Percentiles rank a stretch among this genome's conserved stretches.
Evolutionary conservation across 164 flowering plant species (phyloP).

Genomic region (Magnolia sinica): DNA sequence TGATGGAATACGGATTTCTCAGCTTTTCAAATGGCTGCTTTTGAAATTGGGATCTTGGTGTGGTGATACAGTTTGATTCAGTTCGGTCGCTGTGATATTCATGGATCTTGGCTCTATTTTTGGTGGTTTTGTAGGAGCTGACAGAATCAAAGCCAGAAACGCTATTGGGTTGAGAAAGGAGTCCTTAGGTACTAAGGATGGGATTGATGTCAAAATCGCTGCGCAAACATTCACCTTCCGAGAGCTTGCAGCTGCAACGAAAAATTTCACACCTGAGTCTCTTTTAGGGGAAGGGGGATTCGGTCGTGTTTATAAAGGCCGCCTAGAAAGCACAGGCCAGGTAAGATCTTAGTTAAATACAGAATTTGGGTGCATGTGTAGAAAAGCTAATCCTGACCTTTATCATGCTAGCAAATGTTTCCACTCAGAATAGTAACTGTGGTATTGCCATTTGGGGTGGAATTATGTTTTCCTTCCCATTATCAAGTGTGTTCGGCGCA

Average conservation of each 20-base stretch:
- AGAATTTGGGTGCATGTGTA: background rate
- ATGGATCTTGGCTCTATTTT: background rate
- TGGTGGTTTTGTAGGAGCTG: conserved; percentile 25
- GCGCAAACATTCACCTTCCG: conserved; percentile 35
- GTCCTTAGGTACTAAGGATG: conserved; percentile 19
- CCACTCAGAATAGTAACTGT: no score
- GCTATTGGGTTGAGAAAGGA: conserved; percentile 20
- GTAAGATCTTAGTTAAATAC: conserved; percentile 12
- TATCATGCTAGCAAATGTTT: no score
- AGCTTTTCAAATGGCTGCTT: background rate
- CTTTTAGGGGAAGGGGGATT: conserved; percentile 43
- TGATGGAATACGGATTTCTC: background rate
- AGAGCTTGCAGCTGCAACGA: conserved; percentile 42
- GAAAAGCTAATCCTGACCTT: background rate
- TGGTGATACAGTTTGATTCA: background rate
- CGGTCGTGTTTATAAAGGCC: conserved; percentile 40
- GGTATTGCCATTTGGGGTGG: no score
- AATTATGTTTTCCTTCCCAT: no score
- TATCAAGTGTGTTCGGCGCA: no score
- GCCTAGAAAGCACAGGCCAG: conserved; percentile 36
- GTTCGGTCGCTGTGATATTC: background rate
- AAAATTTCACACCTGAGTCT: conserved; percentile 31
- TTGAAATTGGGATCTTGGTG: background rate
- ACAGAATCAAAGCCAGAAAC: conserved; percentile 25
- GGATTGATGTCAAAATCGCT: conserved; percentile 23